Percentiles rank a stretch among this genome's conserved stretches.
Conservation (phyloP, 2,329 filamentous ascomycete species). For the Aspergillus bombycis region DNA sequence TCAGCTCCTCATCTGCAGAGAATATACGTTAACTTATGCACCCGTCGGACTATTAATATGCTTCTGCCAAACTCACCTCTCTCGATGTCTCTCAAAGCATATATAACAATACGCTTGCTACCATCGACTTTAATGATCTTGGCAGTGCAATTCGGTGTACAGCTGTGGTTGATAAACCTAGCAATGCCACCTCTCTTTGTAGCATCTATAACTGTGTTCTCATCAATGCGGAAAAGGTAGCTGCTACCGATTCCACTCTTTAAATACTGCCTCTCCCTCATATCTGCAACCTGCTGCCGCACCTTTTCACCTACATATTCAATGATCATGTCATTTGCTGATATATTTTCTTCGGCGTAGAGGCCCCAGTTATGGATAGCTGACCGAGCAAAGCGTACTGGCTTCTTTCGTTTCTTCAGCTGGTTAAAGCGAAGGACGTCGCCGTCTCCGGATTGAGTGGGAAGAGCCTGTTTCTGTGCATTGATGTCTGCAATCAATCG, state of each 20-base stretch:
- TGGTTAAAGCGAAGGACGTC: conserved; percentile 98
- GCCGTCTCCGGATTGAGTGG: conserved; percentile 74
- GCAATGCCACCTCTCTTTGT: conserved; percentile 99
- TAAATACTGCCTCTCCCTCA: conserved; percentile 87
- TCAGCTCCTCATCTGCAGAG: conserved; percentile 87
- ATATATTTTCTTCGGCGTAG: conserved; percentile 96
- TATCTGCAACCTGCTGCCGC: conserved; percentile 93
- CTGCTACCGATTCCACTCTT: conserved; percentile 97
- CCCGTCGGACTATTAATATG: conserved; percentile 1
- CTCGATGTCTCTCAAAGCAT: conserved; percentile 91
- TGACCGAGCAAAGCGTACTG: conserved; percentile 94
- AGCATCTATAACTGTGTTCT: conserved; percentile 95
- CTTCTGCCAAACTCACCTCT: conserved; percentile 71
- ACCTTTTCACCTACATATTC: conserved; percentile 99
- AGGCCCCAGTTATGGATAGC: conserved; percentile 99
- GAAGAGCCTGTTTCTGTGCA: conserved; percentile 78
- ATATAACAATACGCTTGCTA: conserved; percentile 98
- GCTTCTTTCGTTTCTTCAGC: conserved; percentile 99
- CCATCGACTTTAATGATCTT: conserved; percentile 99
- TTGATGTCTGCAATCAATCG: conserved; percentile 93
- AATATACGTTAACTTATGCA: conserved; percentile 8
- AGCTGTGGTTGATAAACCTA: conserved; percentile 96
- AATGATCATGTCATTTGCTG: conserved; percentile 98
- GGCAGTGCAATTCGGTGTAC: conserved; percentile 96
- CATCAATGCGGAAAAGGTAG: conserved; percentile 97